A percentile compares a stretch with the other conserved stretches of the same genome.
phyloP scores from a whole-genome alignment of 805 yeast genomes.

The Wickerhamomyces strasburgensis region DNA sequence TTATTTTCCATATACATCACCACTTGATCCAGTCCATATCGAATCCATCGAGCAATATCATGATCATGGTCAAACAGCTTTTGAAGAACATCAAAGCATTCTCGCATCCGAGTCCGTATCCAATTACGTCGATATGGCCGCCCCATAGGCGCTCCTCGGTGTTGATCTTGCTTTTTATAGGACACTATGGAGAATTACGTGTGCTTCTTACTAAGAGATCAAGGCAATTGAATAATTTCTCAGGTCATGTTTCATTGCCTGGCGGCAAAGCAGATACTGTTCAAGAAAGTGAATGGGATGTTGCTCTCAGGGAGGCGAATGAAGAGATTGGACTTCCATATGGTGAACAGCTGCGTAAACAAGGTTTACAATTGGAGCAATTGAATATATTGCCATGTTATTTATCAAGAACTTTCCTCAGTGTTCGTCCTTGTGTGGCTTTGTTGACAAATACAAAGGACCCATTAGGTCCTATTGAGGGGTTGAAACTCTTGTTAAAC shows the following conservation, averaged over 20 bases:
- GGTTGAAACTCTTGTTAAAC: constrained; percentile 46
- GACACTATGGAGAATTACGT: constrained; percentile 67
- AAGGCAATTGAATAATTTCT: constrained; percentile 60
- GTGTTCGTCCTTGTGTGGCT: constrained; percentile 79
- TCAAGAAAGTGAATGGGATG: constrained; percentile 61
- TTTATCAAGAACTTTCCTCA: constrained; percentile 72
- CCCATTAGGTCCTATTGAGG: constrained; percentile 17
- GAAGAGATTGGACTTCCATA: constrained; percentile 80
- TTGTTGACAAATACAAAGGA: constrained; percentile 38
- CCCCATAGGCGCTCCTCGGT: constrained; percentile 72
- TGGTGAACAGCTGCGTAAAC: constrained; percentile 36
- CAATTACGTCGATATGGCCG: constrained; percentile 64
- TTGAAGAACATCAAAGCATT: constrained; percentile 17
- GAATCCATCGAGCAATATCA: no score
- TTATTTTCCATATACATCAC: no score
- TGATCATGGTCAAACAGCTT: constrained; percentile 10
- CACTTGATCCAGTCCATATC: no score
- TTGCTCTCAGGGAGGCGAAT: constrained; percentile 75
- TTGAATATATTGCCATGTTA: constrained; percentile 70
- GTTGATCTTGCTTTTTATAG: constrained; percentile 65
- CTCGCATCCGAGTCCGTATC: constrained; percentile 16
- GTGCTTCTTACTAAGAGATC: constrained; percentile 79
- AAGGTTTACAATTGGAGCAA: constrained; percentile 57
- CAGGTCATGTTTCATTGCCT: constrained; percentile 89
- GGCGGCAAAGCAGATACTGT: constrained; percentile 86